Conservation (phyloP, 2,329 filamentous ascomycete genomes). For the Huntiella omanensis region DNA sequence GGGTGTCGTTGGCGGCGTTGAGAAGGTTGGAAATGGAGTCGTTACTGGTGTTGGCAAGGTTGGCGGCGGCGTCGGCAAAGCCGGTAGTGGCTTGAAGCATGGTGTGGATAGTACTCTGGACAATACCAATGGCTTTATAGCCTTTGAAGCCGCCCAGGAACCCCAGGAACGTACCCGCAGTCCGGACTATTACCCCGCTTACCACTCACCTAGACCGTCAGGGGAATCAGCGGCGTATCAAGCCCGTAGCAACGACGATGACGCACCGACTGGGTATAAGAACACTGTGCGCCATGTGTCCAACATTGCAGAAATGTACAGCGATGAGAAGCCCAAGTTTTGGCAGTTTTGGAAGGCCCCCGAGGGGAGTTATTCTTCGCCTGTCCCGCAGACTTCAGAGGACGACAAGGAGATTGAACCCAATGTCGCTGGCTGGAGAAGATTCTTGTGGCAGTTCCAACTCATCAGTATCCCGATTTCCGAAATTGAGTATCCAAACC, state of each 20-base stretch:
- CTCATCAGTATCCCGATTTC: slow-evolving; percentile 20
- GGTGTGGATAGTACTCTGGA: slow-evolving; percentile 34
- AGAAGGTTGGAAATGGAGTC: slow-evolving; percentile 7
- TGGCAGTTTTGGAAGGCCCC: slow-evolving; percentile 49
- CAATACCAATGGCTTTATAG: slow-evolving; percentile 34
- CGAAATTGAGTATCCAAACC: slow-evolving; percentile 36
- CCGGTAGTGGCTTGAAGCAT: slow-evolving; percentile 28
- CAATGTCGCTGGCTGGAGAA: slow-evolving; percentile 30
- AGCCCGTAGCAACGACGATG: slow-evolving; percentile 5
- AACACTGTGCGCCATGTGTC: slow-evolving; percentile 35
- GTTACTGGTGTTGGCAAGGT: slow-evolving; percentile 17
- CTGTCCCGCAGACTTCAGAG: slow-evolving; percentile 37
- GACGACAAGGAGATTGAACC: slow-evolving; percentile 17
- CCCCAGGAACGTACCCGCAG: slow-evolving; percentile 10
- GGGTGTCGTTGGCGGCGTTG: slow-evolving; percentile 8
- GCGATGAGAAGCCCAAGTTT: slow-evolving; percentile 28
- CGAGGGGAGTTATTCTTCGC: slow-evolving; percentile 39
- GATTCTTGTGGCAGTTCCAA: slow-evolving; percentile 5
- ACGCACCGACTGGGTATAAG: slow-evolving; percentile 13
- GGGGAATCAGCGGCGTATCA: slow-evolving; percentile 4
- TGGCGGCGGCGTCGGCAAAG: slow-evolving; percentile 17
- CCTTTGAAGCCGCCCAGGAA: slow-evolving; percentile 14
- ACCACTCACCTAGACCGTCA: slow-evolving; percentile 6
- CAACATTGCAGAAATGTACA: slow-evolving; percentile 30
- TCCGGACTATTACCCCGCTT: slow-evolving; percentile 13